Base-by-base conservation (phyloP, 129 eudicot genomes). In the Glebionis coronaria region DNA sequence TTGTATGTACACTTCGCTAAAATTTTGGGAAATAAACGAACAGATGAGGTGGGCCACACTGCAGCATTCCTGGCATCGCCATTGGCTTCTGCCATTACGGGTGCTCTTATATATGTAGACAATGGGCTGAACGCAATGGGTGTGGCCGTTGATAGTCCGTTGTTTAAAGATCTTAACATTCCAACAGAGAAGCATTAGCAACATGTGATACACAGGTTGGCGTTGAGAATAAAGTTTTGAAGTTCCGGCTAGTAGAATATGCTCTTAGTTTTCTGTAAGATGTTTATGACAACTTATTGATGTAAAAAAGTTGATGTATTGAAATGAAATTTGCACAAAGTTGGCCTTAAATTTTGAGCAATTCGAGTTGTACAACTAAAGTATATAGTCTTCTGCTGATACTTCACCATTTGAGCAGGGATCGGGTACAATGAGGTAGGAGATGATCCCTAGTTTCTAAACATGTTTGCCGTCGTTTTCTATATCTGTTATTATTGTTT, bases 41-140 rank as follows among this genome's bases (percentile, higher is more conserved):
- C 90, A 91, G 97, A 88, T 28, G 97, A 91, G 65, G 94, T 91
- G 56, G 97, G 97, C 9, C 81, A 92, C 67, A 78, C 98, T 0
- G 98, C 96, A 4, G 98, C 98, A 18, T 92, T 92, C 77, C 74
- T 92, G 73, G 98, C 96, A 70, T 92, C 98, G 25, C 96, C 98
- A 13, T 75, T 92, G 75, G 98, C 98, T 9, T 92, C 98, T 44
- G 96, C 98, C 28, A 88, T 92, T 12, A 92, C 98, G 1, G 96
- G 96, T 67, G 89, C 96, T 10, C 88, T 88, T 67, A 71, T 92
- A 71, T 88, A 91, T 4, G 98, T 91, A 4, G 98, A 91, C 84
- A 91, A 91, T 29, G 98, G 98, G 55, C 78, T 91, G 25, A 85
- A 91, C 31, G 94, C 98, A 21, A 91, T 91, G 98, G 98, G 98